Percentiles rank a stretch among this genome's conserved stretches.
Evolutionary conservation across 169 alveolate genomes (phyloP).

Genomic region (Eimeria necatrix): DNA sequence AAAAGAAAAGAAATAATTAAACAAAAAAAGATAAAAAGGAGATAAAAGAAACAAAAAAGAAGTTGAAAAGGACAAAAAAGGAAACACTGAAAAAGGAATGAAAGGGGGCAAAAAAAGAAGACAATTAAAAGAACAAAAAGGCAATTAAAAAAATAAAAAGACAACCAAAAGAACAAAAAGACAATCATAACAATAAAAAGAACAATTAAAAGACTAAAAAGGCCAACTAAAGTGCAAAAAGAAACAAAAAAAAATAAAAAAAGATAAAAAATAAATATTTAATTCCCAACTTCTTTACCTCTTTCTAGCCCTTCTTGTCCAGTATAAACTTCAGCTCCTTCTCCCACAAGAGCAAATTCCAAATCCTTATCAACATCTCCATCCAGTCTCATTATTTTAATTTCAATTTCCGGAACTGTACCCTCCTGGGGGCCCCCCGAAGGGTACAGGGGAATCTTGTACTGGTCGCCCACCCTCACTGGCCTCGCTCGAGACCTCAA

Average conservation of each 20-base stretch:
- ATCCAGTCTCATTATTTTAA: conserved; percentile 98
- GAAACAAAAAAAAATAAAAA: neutral
- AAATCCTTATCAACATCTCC: conserved; percentile 89
- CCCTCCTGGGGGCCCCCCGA: conserved; percentile 31
- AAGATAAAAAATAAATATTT: neutral
- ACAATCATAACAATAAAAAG: too few relatives aligned
- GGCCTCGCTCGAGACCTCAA: conserved; percentile 98
- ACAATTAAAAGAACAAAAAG: too few relatives aligned
- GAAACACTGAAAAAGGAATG: too few relatives aligned
- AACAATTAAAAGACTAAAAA: neutral
- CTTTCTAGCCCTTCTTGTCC: conserved; percentile 58
- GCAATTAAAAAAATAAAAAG: too few relatives aligned
- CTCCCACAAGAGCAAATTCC: conserved; percentile 97
- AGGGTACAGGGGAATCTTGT: conserved; percentile 87
- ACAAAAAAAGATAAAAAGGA: too few relatives aligned
- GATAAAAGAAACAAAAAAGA: too few relatives aligned
- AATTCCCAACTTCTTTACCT: neutral
- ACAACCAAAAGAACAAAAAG: too few relatives aligned
- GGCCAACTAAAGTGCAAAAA: neutral
- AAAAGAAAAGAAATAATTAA: too few relatives aligned
- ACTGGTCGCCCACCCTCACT: conserved; percentile 97
- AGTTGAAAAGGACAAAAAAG: too few relatives aligned
- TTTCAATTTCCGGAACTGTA: conserved; percentile 90
- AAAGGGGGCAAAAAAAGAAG: too few relatives aligned
- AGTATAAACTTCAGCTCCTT: conserved; percentile 92